phyloP scores from a whole-genome alignment of 805 yeast genomes.

The Starmerella apicola region DNA sequence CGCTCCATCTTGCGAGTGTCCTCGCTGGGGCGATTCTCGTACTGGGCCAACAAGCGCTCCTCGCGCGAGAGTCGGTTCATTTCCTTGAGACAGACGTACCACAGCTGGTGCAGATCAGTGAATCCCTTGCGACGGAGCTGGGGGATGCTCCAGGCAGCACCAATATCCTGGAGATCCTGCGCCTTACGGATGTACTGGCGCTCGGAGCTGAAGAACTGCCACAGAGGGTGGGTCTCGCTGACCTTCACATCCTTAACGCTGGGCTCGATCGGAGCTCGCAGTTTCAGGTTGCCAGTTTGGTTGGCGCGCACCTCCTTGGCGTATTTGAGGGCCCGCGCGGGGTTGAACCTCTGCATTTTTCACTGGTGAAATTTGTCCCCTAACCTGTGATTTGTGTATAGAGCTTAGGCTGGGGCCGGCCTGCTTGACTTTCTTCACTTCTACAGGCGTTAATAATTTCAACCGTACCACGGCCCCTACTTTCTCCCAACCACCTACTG shows the following conservation, averaged over 20 bases:
- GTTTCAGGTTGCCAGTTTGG: conserved; percentile 31
- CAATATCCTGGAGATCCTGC: conserved; percentile 32
- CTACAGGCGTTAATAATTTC: not conserved
- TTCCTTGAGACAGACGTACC: conserved; percentile 81
- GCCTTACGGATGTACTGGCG: conserved; percentile 48
- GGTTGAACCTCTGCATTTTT: conserved; percentile 13
- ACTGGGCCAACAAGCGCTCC: conserved; percentile 40
- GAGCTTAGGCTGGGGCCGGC: not conserved
- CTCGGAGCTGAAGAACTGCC: conserved; percentile 71
- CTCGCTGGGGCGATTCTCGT: conserved; percentile 19
- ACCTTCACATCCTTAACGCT: conserved; percentile 59
- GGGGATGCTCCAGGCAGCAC: conserved; percentile 76
- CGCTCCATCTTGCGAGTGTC: conserved; percentile 12
- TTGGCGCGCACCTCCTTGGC: not conserved
- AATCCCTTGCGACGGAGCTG: conserved; percentile 85
- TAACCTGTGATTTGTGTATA: conserved; percentile 2
- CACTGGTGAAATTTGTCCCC: conserved; percentile 3
- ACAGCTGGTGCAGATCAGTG: conserved; percentile 79
- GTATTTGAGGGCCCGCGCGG: conserved; percentile 2
- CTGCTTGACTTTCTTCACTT: not conserved
- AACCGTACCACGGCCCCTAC: no score
- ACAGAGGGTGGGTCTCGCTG: conserved; percentile 79
- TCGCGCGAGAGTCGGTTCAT: conserved; percentile 72
- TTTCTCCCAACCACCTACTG: no score
- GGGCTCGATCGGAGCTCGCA: conserved; percentile 79